phyloP scores from a whole-genome alignment of 495 filamentous ascomycete genomes.

The Penicillium manginii region DNA sequence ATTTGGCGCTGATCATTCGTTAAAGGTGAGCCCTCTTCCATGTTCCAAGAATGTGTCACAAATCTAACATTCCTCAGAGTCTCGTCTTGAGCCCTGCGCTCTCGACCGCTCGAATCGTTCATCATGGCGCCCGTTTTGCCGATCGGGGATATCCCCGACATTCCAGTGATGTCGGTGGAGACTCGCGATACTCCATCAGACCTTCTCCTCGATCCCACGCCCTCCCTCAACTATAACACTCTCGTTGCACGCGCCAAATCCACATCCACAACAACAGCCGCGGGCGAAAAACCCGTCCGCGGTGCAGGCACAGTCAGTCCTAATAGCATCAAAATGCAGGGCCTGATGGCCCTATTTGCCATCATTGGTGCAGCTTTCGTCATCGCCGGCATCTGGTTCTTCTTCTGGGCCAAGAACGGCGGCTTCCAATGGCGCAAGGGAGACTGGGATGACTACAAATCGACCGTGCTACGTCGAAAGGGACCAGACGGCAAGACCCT shows the following conservation, averaged over 20 bases:
- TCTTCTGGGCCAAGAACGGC: conserved; percentile 97
- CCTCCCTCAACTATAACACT: conserved; percentile 17
- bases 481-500: conserved; percentile 85
- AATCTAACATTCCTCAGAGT: conserved; percentile 24
- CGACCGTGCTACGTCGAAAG: conserved; percentile 89
- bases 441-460: conserved; percentile 99
- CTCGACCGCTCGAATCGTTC: conserved; percentile 35
- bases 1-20: conserved; percentile 16
- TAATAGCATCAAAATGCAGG: conserved; percentile 78
- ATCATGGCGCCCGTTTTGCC: conserved; percentile 39
- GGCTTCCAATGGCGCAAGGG: conserved; percentile 82
- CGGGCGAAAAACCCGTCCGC: conserved; percentile 23
- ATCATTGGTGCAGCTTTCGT: conserved; percentile 81
- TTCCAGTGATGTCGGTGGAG: conserved; percentile 24
- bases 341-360: conserved; percentile 82
- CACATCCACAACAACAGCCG: conserved; percentile 20
- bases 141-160: conserved; percentile 32
- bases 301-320: conserved; percentile 63
- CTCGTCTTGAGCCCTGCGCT: conserved; percentile 45
- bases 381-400: conserved; percentile 86
- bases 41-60: conserved; percentile 10
- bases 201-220: background rate
- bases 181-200: conserved; percentile 14
- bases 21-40: conserved; percentile 16
- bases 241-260: conserved; percentile 31